phyloP scores from a whole-genome alignment of 164 flowering plant genomes.

The Taxillus chinensis region DNA sequence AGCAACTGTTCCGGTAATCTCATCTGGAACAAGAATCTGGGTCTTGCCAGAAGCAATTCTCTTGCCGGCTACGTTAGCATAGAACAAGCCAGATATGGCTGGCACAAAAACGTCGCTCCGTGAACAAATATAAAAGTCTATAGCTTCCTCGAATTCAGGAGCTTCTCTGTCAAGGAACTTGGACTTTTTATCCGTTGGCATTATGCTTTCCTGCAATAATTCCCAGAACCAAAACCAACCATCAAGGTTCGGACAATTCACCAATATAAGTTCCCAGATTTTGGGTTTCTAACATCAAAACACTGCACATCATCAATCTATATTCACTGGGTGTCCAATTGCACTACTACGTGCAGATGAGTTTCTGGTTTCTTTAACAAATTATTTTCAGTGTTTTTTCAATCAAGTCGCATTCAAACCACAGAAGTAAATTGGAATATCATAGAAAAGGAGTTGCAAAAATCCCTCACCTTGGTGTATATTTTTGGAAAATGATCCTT shows the following conservation, averaged over 20 bases:
- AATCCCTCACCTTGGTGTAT: slow-evolving; percentile 64
- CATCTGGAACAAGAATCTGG: slow-evolving; percentile 62
- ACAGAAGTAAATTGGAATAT: no score
- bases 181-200: slow-evolving; percentile 60
- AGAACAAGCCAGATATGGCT: slow-evolving; percentile 82
- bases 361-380: no score
- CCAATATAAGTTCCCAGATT: no score
- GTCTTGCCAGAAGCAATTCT: slow-evolving; percentile 65
- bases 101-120: slow-evolving; percentile 91
- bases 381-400: no score
- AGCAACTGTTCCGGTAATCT: slow-evolving; percentile 38
- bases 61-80: slow-evolving; percentile 74
- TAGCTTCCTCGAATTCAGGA: slow-evolving; percentile 52
- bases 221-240: background rate
- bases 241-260: no score
- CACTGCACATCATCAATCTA: no score
- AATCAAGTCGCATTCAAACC: no score
- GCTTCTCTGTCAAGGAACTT: slow-evolving; percentile 44
- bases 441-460: background rate
- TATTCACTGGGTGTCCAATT: no score
- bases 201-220: slow-evolving; percentile 62
- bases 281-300: no score
- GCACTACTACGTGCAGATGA: no score
- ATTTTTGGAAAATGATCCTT: slow-evolving; percentile 79
- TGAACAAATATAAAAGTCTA: slow-evolving; percentile 77